Evolutionary conservation across 2,329 filamentous ascomycete genomes (phyloP), one percentile per base, ranked within the genome.

Genomic region (Diatrype stigma): DNA sequence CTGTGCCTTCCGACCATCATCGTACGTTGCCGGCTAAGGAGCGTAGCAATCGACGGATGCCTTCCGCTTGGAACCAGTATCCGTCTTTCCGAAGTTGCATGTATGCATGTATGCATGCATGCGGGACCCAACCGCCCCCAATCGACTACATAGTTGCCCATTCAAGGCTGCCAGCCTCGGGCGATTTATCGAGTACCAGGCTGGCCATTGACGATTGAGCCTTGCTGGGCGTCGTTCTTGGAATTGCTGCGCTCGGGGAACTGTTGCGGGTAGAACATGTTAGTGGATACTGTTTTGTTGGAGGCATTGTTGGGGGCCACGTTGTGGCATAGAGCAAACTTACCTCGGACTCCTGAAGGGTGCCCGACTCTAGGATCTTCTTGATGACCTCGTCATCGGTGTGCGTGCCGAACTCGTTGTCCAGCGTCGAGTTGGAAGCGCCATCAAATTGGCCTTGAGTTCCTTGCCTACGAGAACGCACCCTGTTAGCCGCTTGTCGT

Each of bases 381-480:
- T 82, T 82, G 65, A 97, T 86, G 52, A 87, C 85, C 0, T 93
- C 88, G 7, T 96, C 92, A 22, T 90, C 86, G 49, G 85, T 78
- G 60, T 78, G 73, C 14, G 90, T 93, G 60, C 89, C 90, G 62
- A 99, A 99, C 74, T 97, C 92, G 60, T 85, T 87, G 65, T 94
- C 86, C 4, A 99, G 78, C 45, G 78, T 78, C 42, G 77, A 72
- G 59, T 95, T 89, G 60, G 89, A 87, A 8, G 92, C 91, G 10
- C 75, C 73, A 65, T 96, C 88, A 42, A 88, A 76, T 52, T 85
- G 80, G 51, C 93, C 93, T 69, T 96, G 90, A 42, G 82, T 83
- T 58, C 93, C 93, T 69, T 96, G 91, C 71, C 91, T 96, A 52
- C 53, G 49, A 40, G 32, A 62, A 57, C 48, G 40, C n/a, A 34